These are phyloP conservation scores for Linderina pennispora DNA, from an alignment of 192 early-diverging fungal species.

Conservation along the genomic window DNA sequence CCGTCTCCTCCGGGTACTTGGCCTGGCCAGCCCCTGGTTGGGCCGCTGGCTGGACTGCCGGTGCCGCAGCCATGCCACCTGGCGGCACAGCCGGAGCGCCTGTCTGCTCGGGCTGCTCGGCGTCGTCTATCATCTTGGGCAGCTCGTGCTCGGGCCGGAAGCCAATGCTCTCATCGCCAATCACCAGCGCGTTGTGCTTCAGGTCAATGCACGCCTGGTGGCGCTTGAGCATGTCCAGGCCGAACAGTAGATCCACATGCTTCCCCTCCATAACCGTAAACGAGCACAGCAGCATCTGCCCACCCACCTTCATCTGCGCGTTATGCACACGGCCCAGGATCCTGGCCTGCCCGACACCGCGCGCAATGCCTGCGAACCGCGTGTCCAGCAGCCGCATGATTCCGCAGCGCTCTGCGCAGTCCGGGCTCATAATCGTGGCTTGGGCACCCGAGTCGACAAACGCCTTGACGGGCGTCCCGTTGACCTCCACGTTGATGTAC, in stretches of 20 bases:
- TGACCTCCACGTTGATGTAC: conserved; percentile 86
- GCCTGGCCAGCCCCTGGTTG: conserved; percentile 4
- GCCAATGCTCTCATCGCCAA: conserved; percentile 71
- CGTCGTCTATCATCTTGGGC: conserved; percentile 53
- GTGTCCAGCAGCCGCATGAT: conserved; percentile 87
- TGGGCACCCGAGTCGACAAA: conserved; percentile 98
- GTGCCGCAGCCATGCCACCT: conserved; percentile 27
- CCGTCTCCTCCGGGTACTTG: conserved; percentile 55
- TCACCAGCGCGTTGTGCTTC: conserved; percentile 69
- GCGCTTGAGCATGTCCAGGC: conserved; percentile 91
- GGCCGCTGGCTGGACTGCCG: conserved; percentile 7
- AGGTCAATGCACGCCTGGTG: conserved; percentile 92
- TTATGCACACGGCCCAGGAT: conserved; percentile 93
- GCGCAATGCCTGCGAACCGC: conserved; percentile 82
- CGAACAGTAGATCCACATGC: conserved; percentile 86
- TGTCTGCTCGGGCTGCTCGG: too few relatives aligned
- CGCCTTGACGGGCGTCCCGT: conserved; percentile 82
- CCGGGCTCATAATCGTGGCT: conserved; percentile 78
- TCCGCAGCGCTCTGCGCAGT: conserved; percentile 66
- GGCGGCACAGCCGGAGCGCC: too few relatives aligned
- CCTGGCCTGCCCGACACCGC: conserved; percentile 94
- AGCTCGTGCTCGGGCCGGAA: conserved; percentile 92
- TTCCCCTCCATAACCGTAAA: conserved; percentile 94
- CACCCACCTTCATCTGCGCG: conserved; percentile 77
- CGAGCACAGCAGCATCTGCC: conserved; percentile 74